Conservation (phyloP, 768 basidiomycete genomes). For the Pleurotus eryngii region DNA sequence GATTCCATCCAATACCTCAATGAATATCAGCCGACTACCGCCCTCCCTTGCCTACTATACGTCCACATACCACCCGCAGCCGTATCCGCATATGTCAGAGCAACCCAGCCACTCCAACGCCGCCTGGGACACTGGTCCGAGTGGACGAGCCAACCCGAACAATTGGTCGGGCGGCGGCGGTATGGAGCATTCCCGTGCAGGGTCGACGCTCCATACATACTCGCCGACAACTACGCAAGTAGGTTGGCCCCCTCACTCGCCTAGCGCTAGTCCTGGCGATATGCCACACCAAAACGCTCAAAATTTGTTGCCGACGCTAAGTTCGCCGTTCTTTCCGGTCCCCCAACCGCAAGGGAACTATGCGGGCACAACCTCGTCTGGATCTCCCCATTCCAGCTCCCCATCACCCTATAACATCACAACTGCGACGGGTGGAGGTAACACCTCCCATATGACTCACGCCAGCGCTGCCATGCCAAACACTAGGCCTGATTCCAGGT, state of each 20-base stretch:
- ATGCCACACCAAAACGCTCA: slow-evolving; percentile 9
- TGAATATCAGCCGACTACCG: neutral
- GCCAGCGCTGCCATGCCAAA: too few relatives aligned
- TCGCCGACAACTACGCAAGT: slow-evolving; percentile 11
- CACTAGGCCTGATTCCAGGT: slow-evolving; percentile 1
- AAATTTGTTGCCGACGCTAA: slow-evolving; percentile 48
- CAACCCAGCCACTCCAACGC: neutral
- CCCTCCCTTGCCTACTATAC: neutral
- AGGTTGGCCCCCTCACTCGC: slow-evolving; percentile 4
- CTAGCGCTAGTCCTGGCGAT: slow-evolving; percentile 1
- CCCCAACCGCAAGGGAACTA: slow-evolving; percentile 26
- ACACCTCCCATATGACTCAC: neutral
- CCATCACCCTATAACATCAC: slow-evolving; percentile 24
- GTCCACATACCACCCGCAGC: neutral
- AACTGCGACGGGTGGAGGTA: neutral
- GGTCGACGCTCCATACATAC: slow-evolving; percentile 10
- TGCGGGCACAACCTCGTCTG: slow-evolving; percentile 28
- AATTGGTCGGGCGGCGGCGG: neutral
- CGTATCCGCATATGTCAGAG: neutral
- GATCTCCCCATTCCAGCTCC: slow-evolving; percentile 24
- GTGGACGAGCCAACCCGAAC: neutral
- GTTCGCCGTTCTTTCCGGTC: slow-evolving; percentile 53
- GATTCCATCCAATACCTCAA: neutral
- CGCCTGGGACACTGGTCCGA: neutral
- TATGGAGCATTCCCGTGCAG: slow-evolving; percentile 4